Conservation (phyloP, 257 asterid genomes). For the Avicennia marina region DNA sequence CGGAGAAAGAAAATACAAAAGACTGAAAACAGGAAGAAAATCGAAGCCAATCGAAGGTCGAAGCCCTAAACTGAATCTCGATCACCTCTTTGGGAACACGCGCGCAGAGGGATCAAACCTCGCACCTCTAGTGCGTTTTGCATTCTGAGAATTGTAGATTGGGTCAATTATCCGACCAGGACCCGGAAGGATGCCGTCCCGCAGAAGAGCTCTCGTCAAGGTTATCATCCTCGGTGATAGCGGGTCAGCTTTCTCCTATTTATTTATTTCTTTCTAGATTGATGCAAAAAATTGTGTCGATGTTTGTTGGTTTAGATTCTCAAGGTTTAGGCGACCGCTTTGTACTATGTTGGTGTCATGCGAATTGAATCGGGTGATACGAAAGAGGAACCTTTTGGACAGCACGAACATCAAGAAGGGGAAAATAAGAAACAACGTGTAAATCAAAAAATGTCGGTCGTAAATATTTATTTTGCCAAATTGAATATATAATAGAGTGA, state of each 20-base stretch:
- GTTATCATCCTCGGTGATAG: no score
- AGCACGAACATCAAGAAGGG: no score
- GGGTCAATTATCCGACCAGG: slow-evolving; percentile 24
- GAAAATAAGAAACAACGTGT: no score
- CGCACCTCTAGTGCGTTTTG: no score
- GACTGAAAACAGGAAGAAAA: no score
- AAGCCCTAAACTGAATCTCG: slow-evolving; percentile 16
- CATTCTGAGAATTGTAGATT: slow-evolving; percentile 15
- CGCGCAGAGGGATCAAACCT: not conserved
- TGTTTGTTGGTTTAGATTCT: no score
- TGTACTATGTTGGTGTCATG: not conserved
- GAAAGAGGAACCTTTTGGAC: no score
- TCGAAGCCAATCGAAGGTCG: slow-evolving; percentile 11
- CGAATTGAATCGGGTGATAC: slow-evolving; percentile 4
- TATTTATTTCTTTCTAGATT: no score
- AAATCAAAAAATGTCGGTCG: not conserved
- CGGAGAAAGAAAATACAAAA: slow-evolving; percentile 17
- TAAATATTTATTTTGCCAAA: not conserved
- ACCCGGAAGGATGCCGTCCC: slow-evolving; percentile 42
- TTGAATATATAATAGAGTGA: no score
- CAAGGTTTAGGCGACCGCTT: no score
- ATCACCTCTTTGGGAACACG: slow-evolving; percentile 1
- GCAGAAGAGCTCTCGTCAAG: slow-evolving; percentile 58
- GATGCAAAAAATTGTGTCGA: no score
- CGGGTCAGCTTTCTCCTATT: no score